phyloP scores from a whole-genome alignment of 306 rosid genomes.

The Cucumis hystrix region DNA sequence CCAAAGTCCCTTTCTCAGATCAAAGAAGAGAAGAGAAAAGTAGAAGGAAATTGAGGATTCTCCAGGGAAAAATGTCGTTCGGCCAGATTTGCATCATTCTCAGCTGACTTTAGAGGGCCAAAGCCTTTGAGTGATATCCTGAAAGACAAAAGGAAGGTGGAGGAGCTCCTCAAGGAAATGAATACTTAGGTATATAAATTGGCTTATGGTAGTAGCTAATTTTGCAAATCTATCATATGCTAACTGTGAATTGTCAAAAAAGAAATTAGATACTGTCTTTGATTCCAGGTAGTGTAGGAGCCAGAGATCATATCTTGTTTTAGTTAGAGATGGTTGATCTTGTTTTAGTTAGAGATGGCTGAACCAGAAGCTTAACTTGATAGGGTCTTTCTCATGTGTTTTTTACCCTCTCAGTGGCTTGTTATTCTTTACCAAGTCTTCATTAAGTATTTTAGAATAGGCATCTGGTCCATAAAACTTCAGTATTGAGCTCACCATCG shows the following conservation, averaged over 20 bases:
- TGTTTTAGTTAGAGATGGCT: conserved; percentile 2
- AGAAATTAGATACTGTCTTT: background rate
- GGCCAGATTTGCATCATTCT: background rate
- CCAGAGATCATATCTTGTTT: background rate
- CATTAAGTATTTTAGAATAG: background rate
- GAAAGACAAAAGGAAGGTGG: conserved; percentile 10
- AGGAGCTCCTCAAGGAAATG: background rate
- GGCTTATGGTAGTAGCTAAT: background rate
- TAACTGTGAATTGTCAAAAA: background rate
- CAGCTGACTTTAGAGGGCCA: conserved; percentile 3
- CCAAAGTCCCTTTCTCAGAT: conserved; percentile 16
- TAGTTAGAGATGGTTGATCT: no score
- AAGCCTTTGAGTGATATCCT: conserved; percentile 1
- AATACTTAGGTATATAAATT: background rate
- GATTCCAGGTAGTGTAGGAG: background rate
- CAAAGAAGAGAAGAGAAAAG: conserved; percentile 6
- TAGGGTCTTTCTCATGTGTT: background rate
- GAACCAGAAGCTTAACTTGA: background rate
- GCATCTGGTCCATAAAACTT: background rate
- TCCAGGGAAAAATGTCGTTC: background rate
- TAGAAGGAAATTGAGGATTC: background rate
- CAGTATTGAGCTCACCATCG: background rate
- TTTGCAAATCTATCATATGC: background rate
- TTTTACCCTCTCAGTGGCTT: background rate
- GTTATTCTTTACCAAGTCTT: background rate